Conservation (phyloP, 78 protist genomes). For the Chrysochromulina tobinii region DNA sequence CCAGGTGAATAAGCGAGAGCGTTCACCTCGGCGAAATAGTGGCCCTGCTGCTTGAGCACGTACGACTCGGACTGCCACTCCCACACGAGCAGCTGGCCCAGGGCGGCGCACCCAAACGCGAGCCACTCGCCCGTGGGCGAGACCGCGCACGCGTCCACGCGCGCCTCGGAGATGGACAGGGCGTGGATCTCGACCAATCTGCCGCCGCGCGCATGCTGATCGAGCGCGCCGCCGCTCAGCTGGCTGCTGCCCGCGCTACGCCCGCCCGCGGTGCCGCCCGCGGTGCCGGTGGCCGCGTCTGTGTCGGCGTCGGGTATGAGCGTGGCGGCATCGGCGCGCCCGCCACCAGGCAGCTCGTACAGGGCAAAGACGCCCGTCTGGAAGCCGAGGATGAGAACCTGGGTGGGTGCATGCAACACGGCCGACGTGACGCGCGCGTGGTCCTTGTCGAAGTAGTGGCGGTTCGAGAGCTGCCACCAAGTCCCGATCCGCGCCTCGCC, state of each 20-base stretch:
- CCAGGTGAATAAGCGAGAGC: constrained; percentile 81
- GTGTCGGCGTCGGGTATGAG: too few species aligned
- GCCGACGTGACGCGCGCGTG: not conserved
- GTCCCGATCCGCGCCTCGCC: not conserved
- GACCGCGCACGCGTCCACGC: constrained; percentile 54
- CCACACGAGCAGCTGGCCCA: constrained; percentile 94
- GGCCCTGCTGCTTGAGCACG: constrained; percentile 78
- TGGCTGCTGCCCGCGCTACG: too few species aligned
- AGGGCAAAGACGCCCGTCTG: constrained; percentile 78
- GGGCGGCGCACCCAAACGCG: constrained; percentile 79
- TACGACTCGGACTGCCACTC: constrained; percentile 93
- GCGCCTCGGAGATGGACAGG: constrained; percentile 34
- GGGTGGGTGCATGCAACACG: not conserved
- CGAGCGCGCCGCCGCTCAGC: too few species aligned
- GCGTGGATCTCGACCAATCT: constrained; percentile 6
- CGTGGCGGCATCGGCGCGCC: too few species aligned
- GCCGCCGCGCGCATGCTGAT: too few species aligned
- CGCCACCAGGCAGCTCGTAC: constrained; percentile 48
- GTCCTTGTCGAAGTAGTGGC: not conserved
- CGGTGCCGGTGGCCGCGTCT: too few species aligned
- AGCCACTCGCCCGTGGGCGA: constrained; percentile 87
- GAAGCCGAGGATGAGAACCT: constrained; percentile 77
- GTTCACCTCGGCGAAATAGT: constrained; percentile 62
- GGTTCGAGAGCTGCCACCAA: not conserved
- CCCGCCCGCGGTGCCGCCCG: too few species aligned